Base-by-base conservation (phyloP, 768 basidiomycete genomes). In the Cystobasidium onofrii region DNA sequence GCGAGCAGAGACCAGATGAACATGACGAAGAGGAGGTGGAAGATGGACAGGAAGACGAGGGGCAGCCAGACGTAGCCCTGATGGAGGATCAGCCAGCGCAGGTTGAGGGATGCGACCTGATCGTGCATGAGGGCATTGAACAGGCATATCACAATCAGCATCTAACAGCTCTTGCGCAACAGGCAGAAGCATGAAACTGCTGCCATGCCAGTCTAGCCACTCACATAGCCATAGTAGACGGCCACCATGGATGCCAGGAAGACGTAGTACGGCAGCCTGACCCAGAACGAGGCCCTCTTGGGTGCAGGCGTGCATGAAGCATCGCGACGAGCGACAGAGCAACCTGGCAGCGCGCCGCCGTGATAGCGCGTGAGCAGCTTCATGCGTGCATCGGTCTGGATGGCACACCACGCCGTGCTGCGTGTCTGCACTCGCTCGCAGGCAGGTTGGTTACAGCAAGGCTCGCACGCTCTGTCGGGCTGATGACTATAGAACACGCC, bases 211-310 rank as follows among this genome's bases (percentile, higher is more conserved):
- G n/a, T n/a, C n/a, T n/a, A n/a, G n/a, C 27, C 65, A 60, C 69
- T 39, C 34, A 71, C 69, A 33, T 57, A 71, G 17, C 52, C 69
- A 60, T 71, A 71, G 31, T 71, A 71, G 69, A 71, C 54, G 20
- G 55, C 50, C 18, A 2, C 55, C 18, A 71, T 46, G 34, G 4
- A 54, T 25, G 54, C 31, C 13, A 71, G 54, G 36, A 71, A 44
- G 52, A 36, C 15, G 54, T 71, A 71, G 39, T 57, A 71, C 17
- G 69, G 69, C 27, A 71, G 29, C n/a, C 69, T 46, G 20, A 60
- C 69, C 27, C 50, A 36, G 69, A 57, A 44, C 20, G 50, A 34
- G 12, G 69, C 50, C 29, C 54, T 46, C 55, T 71, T 71, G 54
- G 36, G 63, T 23, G 57, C 57, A 60, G 57, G 57, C 57, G 57